Conservation (phyloP, 2,329 filamentous ascomycete species). For the Chaetothyriales sp. region DNA sequence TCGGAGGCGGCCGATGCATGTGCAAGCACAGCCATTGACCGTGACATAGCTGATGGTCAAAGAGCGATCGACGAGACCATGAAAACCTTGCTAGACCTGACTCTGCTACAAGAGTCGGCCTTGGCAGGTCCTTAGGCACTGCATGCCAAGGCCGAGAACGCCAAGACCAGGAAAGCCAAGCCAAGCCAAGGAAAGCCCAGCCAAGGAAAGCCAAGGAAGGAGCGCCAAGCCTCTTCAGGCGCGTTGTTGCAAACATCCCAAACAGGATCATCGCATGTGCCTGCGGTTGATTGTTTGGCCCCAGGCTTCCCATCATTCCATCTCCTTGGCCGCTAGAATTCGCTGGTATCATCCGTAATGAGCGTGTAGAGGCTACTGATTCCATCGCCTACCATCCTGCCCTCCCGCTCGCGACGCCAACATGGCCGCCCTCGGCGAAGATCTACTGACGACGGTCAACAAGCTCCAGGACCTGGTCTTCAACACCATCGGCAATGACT, state of each 20-base stretch:
- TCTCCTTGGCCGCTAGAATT: constrained; percentile 1
- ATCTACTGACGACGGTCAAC: constrained; percentile 89
- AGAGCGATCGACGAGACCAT: constrained; percentile 5
- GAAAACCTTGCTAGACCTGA: not conserved
- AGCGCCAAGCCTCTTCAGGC: not conserved
- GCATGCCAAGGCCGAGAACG: too few relatives aligned
- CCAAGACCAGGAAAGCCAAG: too few relatives aligned
- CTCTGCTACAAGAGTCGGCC: not conserved
- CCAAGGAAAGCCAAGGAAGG: not conserved
- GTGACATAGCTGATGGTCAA: constrained; percentile 6
- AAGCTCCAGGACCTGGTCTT: constrained; percentile 97
- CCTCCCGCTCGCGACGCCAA: constrained; percentile 1
- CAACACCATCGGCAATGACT: constrained; percentile 99
- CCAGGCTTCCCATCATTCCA: constrained; percentile 7
- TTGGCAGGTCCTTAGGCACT: not conserved
- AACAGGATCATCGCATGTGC: not conserved
- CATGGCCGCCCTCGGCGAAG: constrained; percentile 92
- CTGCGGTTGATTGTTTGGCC: not conserved
- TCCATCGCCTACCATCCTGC: not conserved
- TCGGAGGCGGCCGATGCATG: constrained; percentile 10
- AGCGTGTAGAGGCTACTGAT: not conserved
- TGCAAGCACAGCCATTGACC: constrained; percentile 2
- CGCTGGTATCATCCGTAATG: not conserved
- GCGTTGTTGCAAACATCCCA: not conserved
- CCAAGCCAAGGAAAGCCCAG: too few relatives aligned